phyloP scores from a whole-genome alignment of 108 stramenopile species.

The Schizochytrium sp. region DNA sequence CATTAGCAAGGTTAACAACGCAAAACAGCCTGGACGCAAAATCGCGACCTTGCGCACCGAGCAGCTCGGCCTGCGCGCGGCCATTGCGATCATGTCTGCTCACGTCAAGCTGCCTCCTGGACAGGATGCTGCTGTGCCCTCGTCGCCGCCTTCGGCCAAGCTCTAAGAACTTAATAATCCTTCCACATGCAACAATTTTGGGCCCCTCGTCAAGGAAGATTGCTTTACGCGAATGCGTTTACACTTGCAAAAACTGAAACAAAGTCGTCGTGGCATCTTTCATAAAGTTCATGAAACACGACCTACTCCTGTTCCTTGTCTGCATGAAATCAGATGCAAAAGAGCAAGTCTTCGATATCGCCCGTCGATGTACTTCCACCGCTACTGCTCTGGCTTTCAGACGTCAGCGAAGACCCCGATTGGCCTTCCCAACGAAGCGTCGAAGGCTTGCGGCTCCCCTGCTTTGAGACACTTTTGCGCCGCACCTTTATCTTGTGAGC shows the following conservation, averaged over 20 bases:
- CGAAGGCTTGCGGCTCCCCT: too few species aligned
- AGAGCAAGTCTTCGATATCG: not conserved
- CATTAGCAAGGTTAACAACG: not conserved
- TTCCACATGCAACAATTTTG: too few species aligned
- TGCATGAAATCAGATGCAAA: not conserved
- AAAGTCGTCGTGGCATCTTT: not conserved
- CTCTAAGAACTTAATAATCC: too few species aligned
- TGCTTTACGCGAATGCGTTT: too few species aligned
- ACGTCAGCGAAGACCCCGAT: not conserved
- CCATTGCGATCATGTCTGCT: constrained; percentile 9
- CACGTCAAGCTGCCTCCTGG: not conserved
- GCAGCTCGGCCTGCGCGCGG: not conserved
- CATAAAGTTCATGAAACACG: not conserved
- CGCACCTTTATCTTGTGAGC: not conserved
- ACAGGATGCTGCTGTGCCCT: too few species aligned
- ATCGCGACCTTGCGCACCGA: not conserved
- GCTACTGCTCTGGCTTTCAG: not conserved
- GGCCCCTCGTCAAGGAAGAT: too few species aligned
- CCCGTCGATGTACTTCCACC: not conserved
- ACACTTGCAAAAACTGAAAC: not conserved
- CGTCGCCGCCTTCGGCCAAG: too few species aligned
- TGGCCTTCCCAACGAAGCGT: too few species aligned
- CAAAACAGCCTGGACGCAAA: not conserved
- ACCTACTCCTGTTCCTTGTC: not conserved
- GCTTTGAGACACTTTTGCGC: not conserved